Percentiles rank a stretch among this genome's conserved stretches.
phyloP scores from a whole-genome alignment of 78 protist species.

The Creolimax fragrantissima region DNA sequence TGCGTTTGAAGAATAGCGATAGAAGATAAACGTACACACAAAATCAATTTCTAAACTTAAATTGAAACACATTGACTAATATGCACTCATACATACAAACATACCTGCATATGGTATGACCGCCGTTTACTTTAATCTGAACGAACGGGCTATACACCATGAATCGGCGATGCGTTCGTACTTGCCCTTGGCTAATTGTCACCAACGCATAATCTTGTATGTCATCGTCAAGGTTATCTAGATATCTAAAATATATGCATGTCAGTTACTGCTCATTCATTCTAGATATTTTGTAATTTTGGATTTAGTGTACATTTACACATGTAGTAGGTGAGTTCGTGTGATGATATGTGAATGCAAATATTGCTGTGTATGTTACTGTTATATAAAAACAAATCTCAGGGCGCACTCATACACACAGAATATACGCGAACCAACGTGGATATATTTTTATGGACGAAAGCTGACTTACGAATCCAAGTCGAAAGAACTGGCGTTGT shows the following conservation, averaged over 20 bases:
- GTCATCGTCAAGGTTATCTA: not conserved
- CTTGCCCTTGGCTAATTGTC: not conserved
- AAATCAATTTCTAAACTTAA: too few relatives aligned
- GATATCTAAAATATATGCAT: not conserved
- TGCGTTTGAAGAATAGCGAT: too few relatives aligned
- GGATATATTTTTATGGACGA: not conserved
- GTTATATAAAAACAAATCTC: too few relatives aligned
- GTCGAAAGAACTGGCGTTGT: not conserved
- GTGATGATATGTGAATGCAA: not conserved
- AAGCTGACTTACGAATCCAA: not conserved
- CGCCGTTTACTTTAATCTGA: not conserved
- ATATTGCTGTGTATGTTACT: too few relatives aligned
- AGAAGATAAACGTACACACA: too few relatives aligned
- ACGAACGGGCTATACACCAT: not conserved
- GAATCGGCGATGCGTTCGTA: not conserved
- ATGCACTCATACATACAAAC: too few relatives aligned
- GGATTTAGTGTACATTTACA: not conserved
- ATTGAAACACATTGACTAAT: too few relatives aligned
- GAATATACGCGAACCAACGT: not conserved
- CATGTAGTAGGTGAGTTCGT: not conserved
- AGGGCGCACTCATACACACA: too few relatives aligned
- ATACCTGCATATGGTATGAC: too few relatives aligned
- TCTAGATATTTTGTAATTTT: not conserved
- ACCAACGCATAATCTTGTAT: not conserved
- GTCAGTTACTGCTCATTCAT: not conserved